Evolutionary conservation across 2,329 filamentous ascomycete genomes (phyloP).

Genomic region (Pseudopithomyces maydicus): DNA sequence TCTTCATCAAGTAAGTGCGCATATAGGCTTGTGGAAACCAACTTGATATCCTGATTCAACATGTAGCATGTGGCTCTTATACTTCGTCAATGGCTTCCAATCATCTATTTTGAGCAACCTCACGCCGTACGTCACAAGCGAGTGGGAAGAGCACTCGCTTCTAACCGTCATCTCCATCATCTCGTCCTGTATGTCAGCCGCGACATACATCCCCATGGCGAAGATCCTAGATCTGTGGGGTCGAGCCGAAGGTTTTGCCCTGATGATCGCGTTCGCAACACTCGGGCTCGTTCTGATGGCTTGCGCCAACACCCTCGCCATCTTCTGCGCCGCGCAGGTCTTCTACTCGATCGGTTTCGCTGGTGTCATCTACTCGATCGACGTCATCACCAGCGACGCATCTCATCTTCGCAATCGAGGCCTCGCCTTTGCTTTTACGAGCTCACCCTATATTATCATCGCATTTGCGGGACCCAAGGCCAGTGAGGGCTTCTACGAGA

Average conservation of each 20-base stretch:
- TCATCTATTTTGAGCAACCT: conserved; percentile 48
- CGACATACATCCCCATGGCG: conserved; percentile 26
- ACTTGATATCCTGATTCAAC: background rate
- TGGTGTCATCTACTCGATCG: conserved; percentile 59
- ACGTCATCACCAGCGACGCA: conserved; percentile 70
- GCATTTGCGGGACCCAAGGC: conserved; percentile 18
- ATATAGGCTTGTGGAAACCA: too few relatives aligned
- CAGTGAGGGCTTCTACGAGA: conserved; percentile 47
- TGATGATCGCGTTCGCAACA: conserved; percentile 21
- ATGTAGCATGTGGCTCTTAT: conserved; percentile 52
- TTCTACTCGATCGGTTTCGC: conserved; percentile 67
- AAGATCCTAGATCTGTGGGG: conserved; percentile 49
- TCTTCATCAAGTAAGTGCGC: conserved; percentile 43
- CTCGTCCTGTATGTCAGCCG: background rate
- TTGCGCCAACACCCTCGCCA: conserved; percentile 61
- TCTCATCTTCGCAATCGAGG: conserved; percentile 66
- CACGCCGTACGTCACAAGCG: conserved; percentile 40
- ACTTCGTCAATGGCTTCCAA: conserved; percentile 55
- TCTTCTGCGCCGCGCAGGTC: conserved; percentile 67
- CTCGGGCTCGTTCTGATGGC: conserved; percentile 67
- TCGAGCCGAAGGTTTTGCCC: conserved; percentile 40
- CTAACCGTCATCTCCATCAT: conserved; percentile 1
- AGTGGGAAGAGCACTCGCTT: background rate
- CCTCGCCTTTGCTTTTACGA: conserved; percentile 60
- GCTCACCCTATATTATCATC: conserved; percentile 26